Percentiles rank a stretch among this genome's conserved stretches.
phyloP scores from a whole-genome alignment of 257 asterid genomes.

The Scutellaria baicalensis region DNA sequence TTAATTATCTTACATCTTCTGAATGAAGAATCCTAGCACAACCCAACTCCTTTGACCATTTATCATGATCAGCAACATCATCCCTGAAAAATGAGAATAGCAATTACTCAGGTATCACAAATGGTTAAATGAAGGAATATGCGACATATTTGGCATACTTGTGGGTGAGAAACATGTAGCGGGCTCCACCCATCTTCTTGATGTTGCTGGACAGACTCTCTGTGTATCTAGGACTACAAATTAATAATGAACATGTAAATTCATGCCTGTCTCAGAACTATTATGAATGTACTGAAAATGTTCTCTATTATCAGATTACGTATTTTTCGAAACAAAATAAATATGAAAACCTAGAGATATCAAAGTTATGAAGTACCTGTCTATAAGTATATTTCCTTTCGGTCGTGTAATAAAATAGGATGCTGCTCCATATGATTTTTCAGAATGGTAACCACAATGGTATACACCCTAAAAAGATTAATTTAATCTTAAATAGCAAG shows the following conservation, averaged over 20 bases:
- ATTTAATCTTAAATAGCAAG: not conserved
- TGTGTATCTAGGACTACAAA: conserved; percentile 64
- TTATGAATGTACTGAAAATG: not conserved
- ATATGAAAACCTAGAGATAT: not conserved
- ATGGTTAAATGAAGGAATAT: not conserved
- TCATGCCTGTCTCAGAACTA: not conserved
- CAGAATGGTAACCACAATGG: conserved; percentile 75
- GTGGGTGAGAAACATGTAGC: conserved; percentile 73
- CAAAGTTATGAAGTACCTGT: conserved; percentile 35
- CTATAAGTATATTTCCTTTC: conserved; percentile 67
- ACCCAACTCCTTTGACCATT: conserved; percentile 62
- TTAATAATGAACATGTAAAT: not conserved
- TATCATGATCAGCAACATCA: conserved; percentile 71
- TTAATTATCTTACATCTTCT: conserved; percentile 33
- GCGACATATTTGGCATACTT: conserved; percentile 25
- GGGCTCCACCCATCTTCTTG: conserved; percentile 65
- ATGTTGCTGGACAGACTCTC: conserved; percentile 37
- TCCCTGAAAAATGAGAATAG: conserved; percentile 34
- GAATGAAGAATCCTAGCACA: conserved; percentile 53
- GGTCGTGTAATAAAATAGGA: conserved; percentile 59
- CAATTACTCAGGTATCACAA: conserved; percentile 7
- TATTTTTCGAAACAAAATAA: not conserved
- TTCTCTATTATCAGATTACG: not conserved
- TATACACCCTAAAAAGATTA: conserved; percentile 49
- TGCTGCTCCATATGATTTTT: conserved; percentile 63